A percentile compares a stretch with the other conserved stretches of the same genome.
These are phyloP conservation scores for Sicyos baderoa DNA, from an alignment of 306 rosid species.

Conservation along the genomic window DNA sequence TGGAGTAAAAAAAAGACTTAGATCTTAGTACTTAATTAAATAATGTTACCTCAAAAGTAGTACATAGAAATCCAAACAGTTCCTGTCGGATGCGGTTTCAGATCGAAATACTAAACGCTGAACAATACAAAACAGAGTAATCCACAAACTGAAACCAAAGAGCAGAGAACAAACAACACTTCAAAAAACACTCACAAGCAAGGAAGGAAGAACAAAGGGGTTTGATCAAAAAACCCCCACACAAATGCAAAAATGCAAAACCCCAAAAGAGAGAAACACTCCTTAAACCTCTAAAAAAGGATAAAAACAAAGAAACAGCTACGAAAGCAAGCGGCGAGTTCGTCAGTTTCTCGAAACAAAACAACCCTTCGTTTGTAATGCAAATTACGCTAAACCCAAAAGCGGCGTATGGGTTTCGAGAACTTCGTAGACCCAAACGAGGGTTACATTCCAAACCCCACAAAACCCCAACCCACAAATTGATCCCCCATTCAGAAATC, in stretches of 20 bases:
- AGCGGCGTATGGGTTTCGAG: background rate
- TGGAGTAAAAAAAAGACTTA: constrained; percentile 32
- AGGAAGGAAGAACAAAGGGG: constrained; percentile 14
- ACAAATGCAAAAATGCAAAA: constrained; percentile 31
- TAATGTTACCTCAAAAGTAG: constrained; percentile 21
- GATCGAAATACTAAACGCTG: constrained; percentile 49
- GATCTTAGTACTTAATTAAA: constrained; percentile 19
- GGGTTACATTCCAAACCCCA: background rate
- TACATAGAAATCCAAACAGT: constrained; percentile 23
- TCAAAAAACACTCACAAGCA: constrained; percentile 12
- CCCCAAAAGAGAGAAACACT: constrained; percentile 4
- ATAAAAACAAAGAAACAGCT: constrained; percentile 4
- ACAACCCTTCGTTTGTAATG: background rate
- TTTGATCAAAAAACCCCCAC: constrained; percentile 25
- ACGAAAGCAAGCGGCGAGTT: constrained; percentile 2
- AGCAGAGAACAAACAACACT: background rate
- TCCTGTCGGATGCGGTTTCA: constrained; percentile 28
- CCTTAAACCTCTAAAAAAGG: background rate
- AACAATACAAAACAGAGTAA: constrained; percentile 20
- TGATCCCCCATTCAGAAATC: background rate
- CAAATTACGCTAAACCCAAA: background rate
- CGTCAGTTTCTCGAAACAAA: constrained; percentile 21
- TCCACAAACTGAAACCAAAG: constrained; percentile 15
- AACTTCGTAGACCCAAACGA: constrained; percentile 16
- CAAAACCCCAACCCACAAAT: background rate